A percentile compares a stretch with the other conserved stretches of the same genome.
These are phyloP conservation scores for Xerocomellus dryophilus DNA, from an alignment of 768 basidiomycete genomes.

Conservation along the genomic window DNA sequence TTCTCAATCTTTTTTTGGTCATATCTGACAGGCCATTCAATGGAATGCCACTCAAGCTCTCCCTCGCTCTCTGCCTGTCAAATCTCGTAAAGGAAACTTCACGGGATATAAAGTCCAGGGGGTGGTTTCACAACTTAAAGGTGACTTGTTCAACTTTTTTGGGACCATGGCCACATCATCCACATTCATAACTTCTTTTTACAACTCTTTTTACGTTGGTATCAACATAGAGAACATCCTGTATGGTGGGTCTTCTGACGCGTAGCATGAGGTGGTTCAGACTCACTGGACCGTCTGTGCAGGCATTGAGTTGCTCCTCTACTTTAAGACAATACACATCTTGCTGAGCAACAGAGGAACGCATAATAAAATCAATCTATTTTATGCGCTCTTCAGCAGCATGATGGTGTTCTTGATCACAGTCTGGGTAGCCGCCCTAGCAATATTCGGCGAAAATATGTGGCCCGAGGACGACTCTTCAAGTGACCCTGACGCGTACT, in stretches of 20 bases:
- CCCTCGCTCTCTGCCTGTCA: too few species aligned
- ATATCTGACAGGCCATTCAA: too few species aligned
- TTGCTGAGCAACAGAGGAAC: constrained; percentile 6
- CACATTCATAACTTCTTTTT: constrained; percentile 8
- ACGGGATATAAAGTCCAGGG: too few species aligned
- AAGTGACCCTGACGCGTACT: constrained; percentile 35
- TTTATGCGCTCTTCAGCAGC: constrained; percentile 25
- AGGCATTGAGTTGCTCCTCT: constrained; percentile 26
- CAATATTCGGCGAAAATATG: constrained; percentile 30
- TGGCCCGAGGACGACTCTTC: constrained; percentile 37
- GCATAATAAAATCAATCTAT: constrained; percentile 3
- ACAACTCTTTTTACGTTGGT: constrained; percentile 11
- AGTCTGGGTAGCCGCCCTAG: constrained; percentile 24
- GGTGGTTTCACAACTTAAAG: too few species aligned
- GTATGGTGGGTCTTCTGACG: constrained; percentile 16
- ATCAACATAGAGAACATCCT: constrained; percentile 20
- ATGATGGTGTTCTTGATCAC: constrained; percentile 31
- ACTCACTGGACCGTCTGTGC: not conserved
- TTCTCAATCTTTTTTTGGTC: too few species aligned
- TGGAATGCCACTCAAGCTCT: too few species aligned
- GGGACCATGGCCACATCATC: not conserved
- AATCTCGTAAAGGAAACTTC: too few species aligned
- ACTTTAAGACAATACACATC: constrained; percentile 20
- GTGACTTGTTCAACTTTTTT: not conserved
- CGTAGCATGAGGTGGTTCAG: not conserved